phyloP scores from a whole-genome alignment of 495 filamentous ascomycete genomes.

The Lasiosphaeria miniovina region DNA sequence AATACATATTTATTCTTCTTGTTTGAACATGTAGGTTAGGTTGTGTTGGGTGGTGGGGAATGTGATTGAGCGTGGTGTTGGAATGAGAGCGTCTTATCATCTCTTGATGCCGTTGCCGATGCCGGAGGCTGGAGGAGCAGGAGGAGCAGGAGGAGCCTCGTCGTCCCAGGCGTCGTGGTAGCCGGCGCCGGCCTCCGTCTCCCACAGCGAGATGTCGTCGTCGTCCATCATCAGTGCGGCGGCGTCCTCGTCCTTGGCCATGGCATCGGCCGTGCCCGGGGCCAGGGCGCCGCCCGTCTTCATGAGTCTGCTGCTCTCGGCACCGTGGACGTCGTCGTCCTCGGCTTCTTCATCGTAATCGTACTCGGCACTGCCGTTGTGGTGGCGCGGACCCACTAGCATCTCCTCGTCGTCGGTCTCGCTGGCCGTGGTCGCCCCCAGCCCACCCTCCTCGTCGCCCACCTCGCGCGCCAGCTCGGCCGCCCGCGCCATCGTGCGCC shows the following conservation, averaged over 20 bases:
- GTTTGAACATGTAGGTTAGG: too few species aligned
- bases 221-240: conserved; percentile 50
- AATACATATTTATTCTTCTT: too few species aligned
- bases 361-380: conserved; percentile 17
- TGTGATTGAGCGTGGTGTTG: too few species aligned
- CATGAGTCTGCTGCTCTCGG: conserved; percentile 12
- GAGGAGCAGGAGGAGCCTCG: neutral
- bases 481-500: conserved; percentile 77
- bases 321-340: conserved; percentile 16
- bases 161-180: conserved; percentile 38
- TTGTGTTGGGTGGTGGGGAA: too few species aligned
- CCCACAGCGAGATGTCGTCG: conserved; percentile 61
- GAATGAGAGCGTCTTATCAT: conserved; percentile 2
- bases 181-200: conserved; percentile 35
- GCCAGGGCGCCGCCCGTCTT: neutral
- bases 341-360: conserved; percentile 8
- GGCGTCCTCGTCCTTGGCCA: conserved; percentile 35
- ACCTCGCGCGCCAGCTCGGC: conserved; percentile 83
- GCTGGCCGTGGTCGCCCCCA: conserved; percentile 12
- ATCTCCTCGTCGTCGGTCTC: conserved; percentile 24
- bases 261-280: neutral
- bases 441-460: conserved; percentile 22
- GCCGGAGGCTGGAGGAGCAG: neutral
- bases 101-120: conserved; percentile 1
- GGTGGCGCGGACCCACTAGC: conserved; percentile 17